phyloP scores from a whole-genome alignment of 441 rosid genomes.

The Eugenia klotzschiana region DNA sequence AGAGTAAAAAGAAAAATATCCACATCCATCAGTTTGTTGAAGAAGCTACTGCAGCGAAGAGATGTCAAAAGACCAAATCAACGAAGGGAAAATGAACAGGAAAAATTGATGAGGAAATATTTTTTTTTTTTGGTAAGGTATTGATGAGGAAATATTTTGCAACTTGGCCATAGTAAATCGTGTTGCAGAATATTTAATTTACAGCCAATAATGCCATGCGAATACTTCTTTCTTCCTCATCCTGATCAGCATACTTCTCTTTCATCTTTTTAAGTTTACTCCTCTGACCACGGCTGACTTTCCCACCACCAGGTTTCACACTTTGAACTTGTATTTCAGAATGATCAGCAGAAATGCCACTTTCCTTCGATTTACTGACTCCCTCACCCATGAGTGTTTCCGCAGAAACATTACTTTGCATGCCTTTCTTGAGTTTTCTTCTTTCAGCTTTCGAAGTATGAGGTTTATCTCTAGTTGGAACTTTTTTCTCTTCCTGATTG shows the following conservation, averaged over 20 bases:
- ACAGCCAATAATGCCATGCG: conserved; percentile 86
- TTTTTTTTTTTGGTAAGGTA: no score
- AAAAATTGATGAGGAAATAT: neutral
- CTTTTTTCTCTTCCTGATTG: conserved; percentile 32
- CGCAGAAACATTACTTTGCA: conserved; percentile 20
- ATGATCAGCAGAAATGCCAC: conserved; percentile 1
- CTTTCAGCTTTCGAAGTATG: conserved; percentile 81
- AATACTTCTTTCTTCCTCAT: conserved; percentile 79
- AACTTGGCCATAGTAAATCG: neutral
- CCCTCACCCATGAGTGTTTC: conserved; percentile 24
- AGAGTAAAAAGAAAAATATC: neutral
- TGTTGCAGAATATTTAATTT: conserved; percentile 19
- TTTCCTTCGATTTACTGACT: conserved; percentile 22
- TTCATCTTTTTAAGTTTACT: conserved; percentile 92
- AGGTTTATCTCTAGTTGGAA: conserved; percentile 41
- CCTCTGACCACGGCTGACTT: conserved; percentile 75
- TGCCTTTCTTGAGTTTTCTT: conserved; percentile 77
- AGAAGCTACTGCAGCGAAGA: neutral
- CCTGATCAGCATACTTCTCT: conserved; percentile 94
- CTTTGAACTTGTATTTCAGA: conserved; percentile 13
- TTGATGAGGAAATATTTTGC: neutral
- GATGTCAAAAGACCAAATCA: neutral
- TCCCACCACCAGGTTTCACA: conserved; percentile 43
- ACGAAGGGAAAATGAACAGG: neutral
- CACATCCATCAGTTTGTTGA: neutral